phyloP scores from a whole-genome alignment of 106 monocot genomes.

The Dioscorea alata region DNA sequence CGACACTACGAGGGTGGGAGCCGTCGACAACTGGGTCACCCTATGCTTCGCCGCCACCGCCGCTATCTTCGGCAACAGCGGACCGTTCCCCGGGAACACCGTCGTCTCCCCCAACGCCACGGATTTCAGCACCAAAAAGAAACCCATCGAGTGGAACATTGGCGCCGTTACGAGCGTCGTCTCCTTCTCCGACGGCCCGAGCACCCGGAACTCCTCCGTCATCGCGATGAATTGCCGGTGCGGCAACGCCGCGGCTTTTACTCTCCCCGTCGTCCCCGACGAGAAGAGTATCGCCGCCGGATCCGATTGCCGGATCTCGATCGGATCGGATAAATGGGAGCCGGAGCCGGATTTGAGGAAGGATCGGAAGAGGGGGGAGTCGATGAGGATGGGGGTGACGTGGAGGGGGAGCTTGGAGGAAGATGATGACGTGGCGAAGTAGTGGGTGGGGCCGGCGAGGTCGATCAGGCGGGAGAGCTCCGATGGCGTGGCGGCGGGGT shows the following conservation, averaged over 20 bases:
- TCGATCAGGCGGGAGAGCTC: slow-evolving; percentile 19
- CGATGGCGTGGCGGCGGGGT: slow-evolving; percentile 18
- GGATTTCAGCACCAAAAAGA: neutral
- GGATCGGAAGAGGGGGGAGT: slow-evolving; percentile 1
- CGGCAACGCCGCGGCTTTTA: neutral
- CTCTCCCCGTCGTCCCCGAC: neutral
- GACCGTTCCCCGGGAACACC: neutral
- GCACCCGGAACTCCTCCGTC: neutral
- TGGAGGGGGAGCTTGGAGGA: slow-evolving; percentile 16
- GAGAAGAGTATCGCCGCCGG: neutral
- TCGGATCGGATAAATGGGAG: neutral
- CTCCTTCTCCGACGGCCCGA: neutral
- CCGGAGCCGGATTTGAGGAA: neutral
- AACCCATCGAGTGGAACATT: neutral
- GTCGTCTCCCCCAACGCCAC: neutral
- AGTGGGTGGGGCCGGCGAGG: slow-evolving; percentile 13
- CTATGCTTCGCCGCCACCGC: neutral
- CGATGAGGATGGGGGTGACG: slow-evolving; percentile 15
- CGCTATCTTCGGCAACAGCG: neutral
- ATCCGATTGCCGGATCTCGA: neutral
- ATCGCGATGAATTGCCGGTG: neutral
- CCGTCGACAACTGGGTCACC: neutral
- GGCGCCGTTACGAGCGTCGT: neutral
- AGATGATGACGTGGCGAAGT: slow-evolving; percentile 18
- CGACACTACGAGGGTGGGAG: neutral